Base-by-base conservation (phyloP, 148 eudicot genomes). In the Chenopodium album region DNA sequence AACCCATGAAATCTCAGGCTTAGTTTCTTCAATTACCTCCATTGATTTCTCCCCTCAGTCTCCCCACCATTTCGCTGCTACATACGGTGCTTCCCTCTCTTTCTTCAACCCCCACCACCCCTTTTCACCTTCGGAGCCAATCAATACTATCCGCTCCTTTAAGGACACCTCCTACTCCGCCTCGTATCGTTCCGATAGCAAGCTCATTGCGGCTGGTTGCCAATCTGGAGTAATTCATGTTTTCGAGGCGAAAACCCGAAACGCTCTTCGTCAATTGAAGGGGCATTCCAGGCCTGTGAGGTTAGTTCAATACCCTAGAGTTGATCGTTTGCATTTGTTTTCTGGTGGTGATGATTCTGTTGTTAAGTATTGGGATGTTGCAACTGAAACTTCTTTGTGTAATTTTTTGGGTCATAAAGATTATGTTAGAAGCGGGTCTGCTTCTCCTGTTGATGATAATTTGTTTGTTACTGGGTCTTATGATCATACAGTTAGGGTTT, bases 301-400 rank as follows among this genome's bases (percentile, higher is more conserved):
- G 79, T 63, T 88, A 0, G 95, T 87, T 6, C 80, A 82, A 72
- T 95, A 86, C 87, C 98, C 98, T 0, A 75, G 83, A 7, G 20
- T 48, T 31, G 98, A 95, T 80, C 86, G 86, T 71, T 32, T 92
- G 65, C 98, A 95, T 83, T 79, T 91, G 69, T 83, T 85, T 52
- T 89, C 96, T 0, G 98, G 94, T 46, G 93, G 89, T 0, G 97
- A 94, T 77, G 98, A 94, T 66, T 71, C 92, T 0, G 26, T 93
- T 17, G 94, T 92, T 56, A 94, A 90, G 88, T 92, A 88, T 23
- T 97, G 98, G 99, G 99, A 97, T 77, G 94, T 94, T 6, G 86
- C 91, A 0, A 78, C 89, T 0, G 92, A 92, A 71, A 86, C 85
- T 6, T 44, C 10, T 0, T 67, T 92, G 32, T 22, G 3, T 71